A percentile compares a stretch with the other conserved stretches of the same genome.
phyloP scores from a whole-genome alignment of 768 basidiomycete genomes.

The Amanita muscaria region DNA sequence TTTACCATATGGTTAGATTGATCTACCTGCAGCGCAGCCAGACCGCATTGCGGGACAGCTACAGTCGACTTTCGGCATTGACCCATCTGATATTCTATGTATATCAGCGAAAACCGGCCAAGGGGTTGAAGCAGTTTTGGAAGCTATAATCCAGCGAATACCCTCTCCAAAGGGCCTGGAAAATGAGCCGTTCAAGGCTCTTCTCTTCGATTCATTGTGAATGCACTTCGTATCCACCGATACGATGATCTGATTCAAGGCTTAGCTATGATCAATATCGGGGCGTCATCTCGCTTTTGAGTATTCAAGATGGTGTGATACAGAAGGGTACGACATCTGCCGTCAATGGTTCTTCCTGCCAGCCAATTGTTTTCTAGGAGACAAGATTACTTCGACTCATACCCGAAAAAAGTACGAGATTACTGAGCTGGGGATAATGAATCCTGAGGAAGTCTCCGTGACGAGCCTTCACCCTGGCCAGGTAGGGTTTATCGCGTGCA shows the following conservation, averaged over 20 bases:
- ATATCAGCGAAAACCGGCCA: conserved; percentile 92
- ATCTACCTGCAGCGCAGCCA: conserved; percentile 83
- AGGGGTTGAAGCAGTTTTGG: conserved; percentile 70
- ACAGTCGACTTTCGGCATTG: conserved; percentile 71
- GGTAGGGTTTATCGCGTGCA: conserved; percentile 86
- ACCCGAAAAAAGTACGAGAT: conserved; percentile 87
- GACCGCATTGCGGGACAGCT: conserved; percentile 76
- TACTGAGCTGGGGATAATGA: conserved; percentile 79
- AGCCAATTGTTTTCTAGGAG: conserved; percentile 41
- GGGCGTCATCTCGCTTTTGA: conserved; percentile 90
- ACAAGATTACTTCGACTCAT: conserved; percentile 80
- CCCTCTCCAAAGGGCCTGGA: conserved; percentile 63
- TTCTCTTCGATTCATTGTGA: conserved; percentile 91
- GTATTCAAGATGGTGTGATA: conserved; percentile 69
- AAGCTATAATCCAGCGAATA: conserved; percentile 75
- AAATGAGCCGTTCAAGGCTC: conserved; percentile 60
- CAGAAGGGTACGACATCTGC: conserved; percentile 53
- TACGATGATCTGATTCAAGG: conserved; percentile 10
- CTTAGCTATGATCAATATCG: conserved; percentile 88
- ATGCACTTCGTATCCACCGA: not conserved
- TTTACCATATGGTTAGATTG: conserved; percentile 48
- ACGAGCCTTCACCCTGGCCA: conserved; percentile 63
- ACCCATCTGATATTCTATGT: conserved; percentile 61
- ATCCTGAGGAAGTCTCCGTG: conserved; percentile 82
- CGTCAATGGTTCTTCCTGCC: not conserved